Base-by-base conservation (phyloP, 1,139 yeast genomes). In the Pneumocystis jirovecii region DNA sequence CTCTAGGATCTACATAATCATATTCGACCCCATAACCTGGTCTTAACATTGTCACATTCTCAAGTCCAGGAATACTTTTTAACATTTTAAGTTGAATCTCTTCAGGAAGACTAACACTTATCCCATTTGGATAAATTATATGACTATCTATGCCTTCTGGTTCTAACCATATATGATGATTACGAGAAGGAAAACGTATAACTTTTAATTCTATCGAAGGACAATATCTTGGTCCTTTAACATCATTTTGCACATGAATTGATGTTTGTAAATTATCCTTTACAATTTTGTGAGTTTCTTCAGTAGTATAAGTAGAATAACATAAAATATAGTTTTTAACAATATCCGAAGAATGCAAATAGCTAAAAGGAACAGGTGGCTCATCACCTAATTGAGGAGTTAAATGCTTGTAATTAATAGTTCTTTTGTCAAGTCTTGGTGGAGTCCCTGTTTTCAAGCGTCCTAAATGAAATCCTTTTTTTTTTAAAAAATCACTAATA, bases 1-100 rank as follows among this genome's bases (percentile, higher is more conserved):
- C 97, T 68, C 96, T 80, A 1, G 99, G 98, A 72, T 93, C 97
- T 35, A 95, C 86, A 74, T 89, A 93, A 74, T 95, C 98, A 73
- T 95, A 95, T 74, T 95, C 98, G 1, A 95, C 98, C 17, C 99
- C 99, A 73, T 95, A 95, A 0, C 97, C 99, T 0, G 97, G 97
- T 72, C 90, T 96, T 6, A 86, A 73, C 89, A 95, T 89, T 25
- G 77, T 79, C 0, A 87, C 97, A 71, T 89, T 85, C 71, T 89
- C 96, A 66, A 96, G 82, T 0, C 99, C 99, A 0, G 90, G 88
- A 71, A 95, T 88, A 77, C 89, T 77, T 67, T 80, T 79, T 64
- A 95, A 82, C 80, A 91, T 82, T 69, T 82, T 79, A 45, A 81
- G 81, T 75, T 95, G 98, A 39, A 93, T 86, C 25, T 93, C 97